phyloP scores from a whole-genome alignment of 2,329 filamentous ascomycete genomes.

The Aschersonia sp. region DNA sequence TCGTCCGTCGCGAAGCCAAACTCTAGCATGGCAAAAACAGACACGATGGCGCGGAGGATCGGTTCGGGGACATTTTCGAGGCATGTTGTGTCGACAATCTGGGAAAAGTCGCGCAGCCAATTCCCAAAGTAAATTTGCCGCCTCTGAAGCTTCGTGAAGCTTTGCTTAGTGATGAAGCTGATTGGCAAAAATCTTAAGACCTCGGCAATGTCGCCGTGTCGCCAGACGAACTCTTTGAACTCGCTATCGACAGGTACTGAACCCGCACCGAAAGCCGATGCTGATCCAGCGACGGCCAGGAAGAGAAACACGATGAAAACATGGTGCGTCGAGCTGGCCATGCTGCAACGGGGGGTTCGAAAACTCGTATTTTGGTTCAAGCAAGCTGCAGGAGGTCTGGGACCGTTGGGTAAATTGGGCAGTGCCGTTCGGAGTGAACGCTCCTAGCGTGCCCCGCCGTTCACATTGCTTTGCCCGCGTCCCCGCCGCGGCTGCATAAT shows the following conservation, averaged over 20 bases:
- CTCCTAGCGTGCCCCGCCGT: too few species aligned
- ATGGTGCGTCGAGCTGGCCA: slow-evolving; percentile 1
- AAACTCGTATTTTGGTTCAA: too few species aligned
- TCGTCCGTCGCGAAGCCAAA: slow-evolving; percentile 59
- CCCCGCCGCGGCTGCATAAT: too few species aligned
- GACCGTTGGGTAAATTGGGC: too few species aligned
- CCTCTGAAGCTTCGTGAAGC: slow-evolving; percentile 22
- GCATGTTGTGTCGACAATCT: slow-evolving; percentile 51
- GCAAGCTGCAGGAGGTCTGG: too few species aligned
- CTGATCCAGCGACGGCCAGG: slow-evolving; percentile 14
- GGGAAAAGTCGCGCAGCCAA: slow-evolving; percentile 57
- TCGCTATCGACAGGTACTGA: slow-evolving; percentile 20
- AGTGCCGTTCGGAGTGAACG: too few species aligned
- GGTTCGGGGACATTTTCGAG: slow-evolving; percentile 15
- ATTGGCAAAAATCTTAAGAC: slow-evolving; percentile 20
- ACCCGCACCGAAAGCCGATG: slow-evolving; percentile 22
- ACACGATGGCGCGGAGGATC: slow-evolving; percentile 14
- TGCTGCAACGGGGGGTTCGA: neutral
- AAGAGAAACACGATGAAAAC: slow-evolving; percentile 7
- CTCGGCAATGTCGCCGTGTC: slow-evolving; percentile 24
- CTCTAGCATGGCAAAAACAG: slow-evolving; percentile 15
- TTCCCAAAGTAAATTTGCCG: slow-evolving; percentile 21
- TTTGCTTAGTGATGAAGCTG: slow-evolving; percentile 21
- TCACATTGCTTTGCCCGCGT: too few species aligned
- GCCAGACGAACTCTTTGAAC: slow-evolving; percentile 26